phyloP scores from a whole-genome alignment of 345 rosid genomes.

The Brassica nigra region DNA sequence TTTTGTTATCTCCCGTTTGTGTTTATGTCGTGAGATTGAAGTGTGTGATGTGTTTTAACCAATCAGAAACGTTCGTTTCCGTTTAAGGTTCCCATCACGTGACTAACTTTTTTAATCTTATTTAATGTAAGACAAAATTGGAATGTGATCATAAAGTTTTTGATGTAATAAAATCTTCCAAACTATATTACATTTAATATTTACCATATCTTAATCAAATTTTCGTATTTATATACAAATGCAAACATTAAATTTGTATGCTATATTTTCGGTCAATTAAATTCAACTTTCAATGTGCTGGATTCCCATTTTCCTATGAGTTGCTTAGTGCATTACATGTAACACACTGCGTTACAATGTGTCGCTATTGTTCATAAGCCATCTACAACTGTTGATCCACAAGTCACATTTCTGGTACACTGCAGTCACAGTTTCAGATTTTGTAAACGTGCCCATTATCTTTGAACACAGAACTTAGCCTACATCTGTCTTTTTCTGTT shows the following conservation, averaged over 20 bases:
- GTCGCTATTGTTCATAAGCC: background rate
- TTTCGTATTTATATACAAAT: background rate
- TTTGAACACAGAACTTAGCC: constrained; percentile 1
- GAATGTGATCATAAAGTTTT: background rate
- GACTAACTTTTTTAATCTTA: background rate
- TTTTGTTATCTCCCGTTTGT: constrained; percentile 26
- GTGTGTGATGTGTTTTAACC: constrained; percentile 39
- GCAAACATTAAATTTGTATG: background rate
- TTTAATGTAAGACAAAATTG: constrained; percentile 21
- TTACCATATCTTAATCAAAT: background rate
- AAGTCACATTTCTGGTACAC: background rate
- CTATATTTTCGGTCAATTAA: background rate
- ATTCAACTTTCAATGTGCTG: background rate
- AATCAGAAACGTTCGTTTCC: constrained; percentile 27
- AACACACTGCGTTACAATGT: background rate
- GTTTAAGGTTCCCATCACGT: background rate
- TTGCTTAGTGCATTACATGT: constrained; percentile 17
- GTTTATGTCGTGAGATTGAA: constrained; percentile 31
- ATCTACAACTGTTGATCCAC: constrained; percentile 17
- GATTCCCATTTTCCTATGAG: background rate
- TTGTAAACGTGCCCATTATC: background rate
- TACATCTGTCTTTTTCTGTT: background rate
- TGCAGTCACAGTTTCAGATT: too few species aligned
- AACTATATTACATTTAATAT: background rate
- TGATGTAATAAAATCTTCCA: background rate